Conservation (phyloP, 2,329 filamentous ascomycete genomes). For the Penicillium occitanis region DNA sequence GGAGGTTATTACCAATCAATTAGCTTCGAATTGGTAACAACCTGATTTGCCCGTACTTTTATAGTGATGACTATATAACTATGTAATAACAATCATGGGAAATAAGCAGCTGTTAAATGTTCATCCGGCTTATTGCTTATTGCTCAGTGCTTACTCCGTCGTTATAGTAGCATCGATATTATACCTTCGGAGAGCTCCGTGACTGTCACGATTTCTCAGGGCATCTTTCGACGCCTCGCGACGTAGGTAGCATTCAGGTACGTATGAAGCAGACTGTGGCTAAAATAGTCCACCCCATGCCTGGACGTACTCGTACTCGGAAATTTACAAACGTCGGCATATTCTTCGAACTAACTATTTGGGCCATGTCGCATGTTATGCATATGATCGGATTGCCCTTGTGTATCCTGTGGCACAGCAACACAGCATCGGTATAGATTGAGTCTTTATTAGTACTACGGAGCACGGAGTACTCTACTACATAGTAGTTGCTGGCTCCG, state of each 20-base stretch:
- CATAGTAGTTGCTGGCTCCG: not conserved
- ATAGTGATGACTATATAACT: not conserved
- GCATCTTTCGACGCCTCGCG: not conserved
- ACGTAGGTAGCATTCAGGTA: not conserved
- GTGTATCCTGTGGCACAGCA: not conserved
- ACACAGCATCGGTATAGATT: not conserved
- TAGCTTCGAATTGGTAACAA: not conserved
- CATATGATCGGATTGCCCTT: not conserved
- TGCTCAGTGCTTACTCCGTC: not conserved
- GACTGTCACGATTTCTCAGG: not conserved
- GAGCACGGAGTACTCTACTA: not conserved
- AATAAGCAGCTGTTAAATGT: not conserved
- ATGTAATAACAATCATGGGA: not conserved
- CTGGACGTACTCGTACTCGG: not conserved
- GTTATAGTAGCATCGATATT: constrained; percentile 1
- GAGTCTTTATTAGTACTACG: not conserved
- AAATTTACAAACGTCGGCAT: not conserved
- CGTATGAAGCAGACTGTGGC: not conserved
- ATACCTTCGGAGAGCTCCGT: not conserved
- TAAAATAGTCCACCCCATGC: not conserved
- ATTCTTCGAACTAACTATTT: not conserved
- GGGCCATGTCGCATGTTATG: not conserved
- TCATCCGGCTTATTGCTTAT: not conserved
- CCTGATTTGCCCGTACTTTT: not conserved
- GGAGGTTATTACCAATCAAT: not conserved